Evolutionary conservation across 1,139 yeast genomes (phyloP), one percentile per base, ranked within the genome.

Genomic region (Yamadazyma blattariae): DNA sequence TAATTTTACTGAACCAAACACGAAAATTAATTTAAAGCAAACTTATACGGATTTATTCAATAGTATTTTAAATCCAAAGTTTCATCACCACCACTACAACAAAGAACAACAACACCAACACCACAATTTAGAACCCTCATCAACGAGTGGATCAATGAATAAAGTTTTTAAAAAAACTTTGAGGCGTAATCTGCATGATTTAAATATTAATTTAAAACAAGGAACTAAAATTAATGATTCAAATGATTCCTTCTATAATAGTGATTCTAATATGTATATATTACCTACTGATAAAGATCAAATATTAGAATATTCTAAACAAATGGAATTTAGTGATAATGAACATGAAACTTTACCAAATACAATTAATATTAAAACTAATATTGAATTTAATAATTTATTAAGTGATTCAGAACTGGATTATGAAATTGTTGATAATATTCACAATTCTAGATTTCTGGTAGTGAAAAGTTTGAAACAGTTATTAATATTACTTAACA

Each of bases 261-360:
- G 26, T 18, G 44, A 40, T 15, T 33, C 30, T 4, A 27, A 34
- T 22, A 10, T 13, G 7, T 39, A 8, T 16, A 30, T 42, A 11
- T 15, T 23, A 5, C 21, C 23, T 7, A n/a, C 32, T 10, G 42
- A 34, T 14, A 30, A 34, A 7, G 35, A 30, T 9, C n/a, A 21
- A n/a, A 33, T 42, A 9, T 33, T 30, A 16, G 37, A 44, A 17
- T 45, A 44, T 33, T 38, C 54, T 15, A 25, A 34, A 2, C 59
- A 55, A 33, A 60, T 66, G 56, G 59, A 57, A 31, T 54, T 50
- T 13, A 65, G 72, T 2, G 73, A 67, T 34, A 66, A 58, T 32
- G 65, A 46, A 28, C 9, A 4, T 11, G 23, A 10, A 2, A 6
- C 60, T 31, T 64, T 54, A 26, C 42, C 46, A 31, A 12, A 13